Conservation (phyloP, 495 filamentous ascomycete species). For the Parachaetomium inaequale region DNA sequence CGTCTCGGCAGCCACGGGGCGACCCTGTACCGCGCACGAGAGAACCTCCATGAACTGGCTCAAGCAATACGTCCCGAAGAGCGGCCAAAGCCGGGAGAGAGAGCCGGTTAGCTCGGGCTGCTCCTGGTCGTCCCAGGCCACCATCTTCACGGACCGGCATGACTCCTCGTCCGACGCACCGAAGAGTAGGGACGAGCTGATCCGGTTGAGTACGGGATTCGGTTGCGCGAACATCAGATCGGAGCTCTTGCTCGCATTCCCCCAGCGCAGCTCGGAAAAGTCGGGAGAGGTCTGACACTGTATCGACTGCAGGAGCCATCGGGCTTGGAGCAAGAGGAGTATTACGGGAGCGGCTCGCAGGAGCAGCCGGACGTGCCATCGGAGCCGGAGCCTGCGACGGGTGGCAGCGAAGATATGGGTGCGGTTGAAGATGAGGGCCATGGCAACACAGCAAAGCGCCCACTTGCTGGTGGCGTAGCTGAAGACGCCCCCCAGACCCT, state of each 20-base stretch:
- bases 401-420: constrained; percentile 91
- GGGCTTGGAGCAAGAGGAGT: constrained; percentile 65
- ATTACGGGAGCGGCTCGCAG: constrained; percentile 75
- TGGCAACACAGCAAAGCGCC: constrained; percentile 80
- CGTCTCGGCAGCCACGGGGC: constrained; percentile 72
- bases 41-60: constrained; percentile 87
- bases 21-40: constrained; percentile 84
- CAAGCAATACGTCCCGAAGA: constrained; percentile 76
- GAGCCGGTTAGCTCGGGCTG: constrained; percentile 62
- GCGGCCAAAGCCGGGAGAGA: constrained; percentile 78
- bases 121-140: constrained; percentile 42
- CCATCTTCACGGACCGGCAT: constrained; percentile 71
- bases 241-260: constrained; percentile 59
- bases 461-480: constrained; percentile 90
- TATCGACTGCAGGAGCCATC: constrained; percentile 72
- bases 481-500: constrained; percentile 78
- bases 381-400: constrained; percentile 66
- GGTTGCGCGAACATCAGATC: constrained; percentile 69
- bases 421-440: constrained; percentile 84
- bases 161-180: constrained; percentile 64
- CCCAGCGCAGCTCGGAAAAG: constrained; percentile 70
- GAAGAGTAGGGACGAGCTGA: constrained; percentile 66
- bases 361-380: constrained; percentile 65
- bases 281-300: constrained; percentile 87
- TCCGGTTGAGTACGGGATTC: constrained; percentile 63